A percentile compares a stretch with the other conserved stretches of the same genome.
These are phyloP conservation scores for Mitragyna speciosa DNA, from an alignment of 257 asterid genomes.

Conservation along the genomic window DNA sequence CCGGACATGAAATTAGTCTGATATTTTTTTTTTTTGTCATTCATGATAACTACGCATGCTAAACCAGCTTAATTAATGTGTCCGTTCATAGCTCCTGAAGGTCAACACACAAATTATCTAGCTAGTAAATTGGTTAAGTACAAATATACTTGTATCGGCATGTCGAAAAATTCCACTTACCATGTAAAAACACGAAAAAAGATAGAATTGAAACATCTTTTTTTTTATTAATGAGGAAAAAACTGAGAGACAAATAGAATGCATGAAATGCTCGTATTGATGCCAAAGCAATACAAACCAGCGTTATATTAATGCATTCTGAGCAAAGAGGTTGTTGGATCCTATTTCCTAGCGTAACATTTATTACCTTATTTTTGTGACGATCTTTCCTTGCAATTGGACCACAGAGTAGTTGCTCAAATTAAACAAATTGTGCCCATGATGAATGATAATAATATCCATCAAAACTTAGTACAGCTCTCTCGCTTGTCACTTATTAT, in stretches of 20 bases:
- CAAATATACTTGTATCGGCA: not conserved
- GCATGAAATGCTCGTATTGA: too few species aligned
- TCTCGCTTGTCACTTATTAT: not conserved
- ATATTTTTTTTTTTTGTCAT: constrained; percentile 13
- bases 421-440: not conserved
- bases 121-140: not conserved
- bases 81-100: constrained; percentile 2
- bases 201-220: not conserved
- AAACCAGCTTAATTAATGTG: not conserved
- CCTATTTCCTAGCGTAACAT: not conserved
- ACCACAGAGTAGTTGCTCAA: not conserved
- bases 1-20: constrained; percentile 1
- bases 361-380: not conserved
- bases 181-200: not conserved
- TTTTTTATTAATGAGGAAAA: not conserved
- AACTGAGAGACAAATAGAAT: not conserved
- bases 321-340: not conserved
- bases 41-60: constrained; percentile 25
- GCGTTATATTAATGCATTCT: not conserved
- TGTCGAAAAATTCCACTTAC: not conserved
- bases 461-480: not conserved
- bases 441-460: not conserved
- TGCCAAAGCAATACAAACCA: not conserved
- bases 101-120: not conserved
- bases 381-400: not conserved